Evolutionary conservation across 2,329 filamentous ascomycete species (phyloP), one percentile per base, ranked within the genome.

Genomic region (Fusarium tanahbumbuense): DNA sequence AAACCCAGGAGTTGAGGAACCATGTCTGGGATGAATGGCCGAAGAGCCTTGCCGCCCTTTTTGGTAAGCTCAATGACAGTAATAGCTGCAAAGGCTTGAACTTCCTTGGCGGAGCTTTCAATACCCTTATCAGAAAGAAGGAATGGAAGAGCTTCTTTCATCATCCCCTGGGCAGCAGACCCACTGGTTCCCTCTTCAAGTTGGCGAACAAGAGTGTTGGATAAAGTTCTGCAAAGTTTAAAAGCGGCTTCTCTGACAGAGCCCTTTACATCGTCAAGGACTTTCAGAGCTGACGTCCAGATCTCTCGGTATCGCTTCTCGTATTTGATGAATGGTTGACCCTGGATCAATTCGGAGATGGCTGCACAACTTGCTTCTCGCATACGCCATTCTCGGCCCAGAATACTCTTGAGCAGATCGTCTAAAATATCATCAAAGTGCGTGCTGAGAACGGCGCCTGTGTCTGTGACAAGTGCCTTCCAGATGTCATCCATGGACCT

Each of bases 401-500:
- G 80, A 44, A 98, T 92, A 76, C 92, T 97, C 72, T 90, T 91
- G 32, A 99, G 84, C 9, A 98, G 83, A 77, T 99, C 96, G 12
- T 91, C 85, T 83, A 99, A 91, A 74, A 99, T 98, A 11, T 89
- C 88, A 70, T 97, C 92, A 76, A 98, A 98, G 79, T 98, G 87
- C 20, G 86, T 83, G 69, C 96, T 91, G 45, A 98, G 88, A 1
- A 92, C 92, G 1, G 87, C 85, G 20, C 88, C 90, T 2, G 93
- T 88, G 73, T 98, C 94, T 76, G 97, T 97, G 56, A 98, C 94
- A n/a, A 99, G 83, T 0, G 95, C 91, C 75, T 92, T 94, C 96
- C 96, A 99, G 71, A 99, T 98, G 68, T 97, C 93, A 60, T 97
- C 94, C 96, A 99, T 99, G 1, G 95, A 97, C 49, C 90, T 87